Base-by-base conservation (phyloP, 345 rosid genomes). In the Eucalyptus albens region DNA sequence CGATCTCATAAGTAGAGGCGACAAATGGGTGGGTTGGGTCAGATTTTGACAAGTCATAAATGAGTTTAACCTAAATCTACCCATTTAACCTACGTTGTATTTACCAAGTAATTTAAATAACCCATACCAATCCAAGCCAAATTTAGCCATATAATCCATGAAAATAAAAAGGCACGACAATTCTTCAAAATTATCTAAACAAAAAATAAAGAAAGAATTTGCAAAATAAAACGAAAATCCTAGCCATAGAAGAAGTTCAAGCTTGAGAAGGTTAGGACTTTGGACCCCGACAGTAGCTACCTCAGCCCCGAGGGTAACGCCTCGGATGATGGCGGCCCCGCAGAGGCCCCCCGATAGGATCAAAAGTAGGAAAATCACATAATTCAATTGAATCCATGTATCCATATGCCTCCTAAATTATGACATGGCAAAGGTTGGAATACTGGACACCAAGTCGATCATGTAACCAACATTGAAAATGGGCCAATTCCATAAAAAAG, bases 21-120 rank as follows among this genome's bases (percentile, higher is more conserved):
- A 0, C 62, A 22, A 24, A 56, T 56, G 14, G 1, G 13, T 56
- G 13, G 0, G 0, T 56, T 24, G 29, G 6, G 6, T 56, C 6
- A 56, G 3, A 56, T 56, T 56, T 56, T 6, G 6, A 24, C 3
- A 1, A 0, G 29, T 56, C 13, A 56, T 56, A 56, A 56, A 56
- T 56, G 6, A 4, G 9, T 24, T 56, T 24, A 56, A 56, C 13
- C 6, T 26, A 24, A 56, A 56, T 24, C 29, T 11, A 24, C 13
- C 13, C 62, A 56, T 56, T 56, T 24, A 56, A 56, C 59, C 26
- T 53, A 53, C 1, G 2, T 53, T 53, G 59, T 53, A 19, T 21
- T 21, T 53, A 8, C 59, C 4, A 19, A 53, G 59, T 53, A 53
- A 53, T 4, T 53, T 53, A 21, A 53, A 53, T 53, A 53, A 53